Base-by-base conservation (phyloP, 2,329 filamentous ascomycete species). In the Diplodia scrobiculata region DNA sequence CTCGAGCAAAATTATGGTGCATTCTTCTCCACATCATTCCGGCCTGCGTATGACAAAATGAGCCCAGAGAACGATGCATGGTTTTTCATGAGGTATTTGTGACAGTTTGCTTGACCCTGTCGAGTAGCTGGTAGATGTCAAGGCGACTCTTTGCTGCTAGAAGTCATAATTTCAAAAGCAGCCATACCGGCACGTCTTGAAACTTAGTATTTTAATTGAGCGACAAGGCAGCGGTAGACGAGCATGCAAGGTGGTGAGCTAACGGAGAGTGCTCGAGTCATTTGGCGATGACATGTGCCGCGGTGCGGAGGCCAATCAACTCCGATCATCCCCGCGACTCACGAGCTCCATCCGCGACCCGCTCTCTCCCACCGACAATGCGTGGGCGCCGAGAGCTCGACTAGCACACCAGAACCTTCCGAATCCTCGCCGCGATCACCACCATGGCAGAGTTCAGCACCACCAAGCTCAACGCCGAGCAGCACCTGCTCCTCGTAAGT, bases 401-500 rank as follows among this genome's bases (percentile, higher is more conserved):
- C 5, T 50, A 50, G 58, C 58, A 62, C 11, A 19, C 41, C 45
- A 50, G 41, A 62, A 38, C 25, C 41, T 36, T 5, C 29, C 9
- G 27, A 34, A 27, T 4, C 6, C 2, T 25, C n/a, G 21, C 41
- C 21, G 27, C 41, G 3, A 21, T n/a, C 45, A n/a, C 41, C 69
- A 70, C 66, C 69, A 81, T 82, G 80, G 79, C 80, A 58, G 79
- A 82, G 70, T 76, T 80, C 68, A 78, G 75, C 13, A 85, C 86
- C 65, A 86, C 86, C 60, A 89, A 87, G 78, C 84, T 93, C 71
- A 89, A 91, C 73, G 88, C 91, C 71, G 87, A 88, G 72, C 87
- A 87, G 69, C 91, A 94, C 74, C 84, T 93, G 55, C 84, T 93
- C 67, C 86, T 94, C 65, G 89, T 90, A 82, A 72, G 82, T 68